These are phyloP conservation scores for Euphorbia pulcherrima DNA, from an alignment of 345 rosid species.

Conservation along the genomic window DNA sequence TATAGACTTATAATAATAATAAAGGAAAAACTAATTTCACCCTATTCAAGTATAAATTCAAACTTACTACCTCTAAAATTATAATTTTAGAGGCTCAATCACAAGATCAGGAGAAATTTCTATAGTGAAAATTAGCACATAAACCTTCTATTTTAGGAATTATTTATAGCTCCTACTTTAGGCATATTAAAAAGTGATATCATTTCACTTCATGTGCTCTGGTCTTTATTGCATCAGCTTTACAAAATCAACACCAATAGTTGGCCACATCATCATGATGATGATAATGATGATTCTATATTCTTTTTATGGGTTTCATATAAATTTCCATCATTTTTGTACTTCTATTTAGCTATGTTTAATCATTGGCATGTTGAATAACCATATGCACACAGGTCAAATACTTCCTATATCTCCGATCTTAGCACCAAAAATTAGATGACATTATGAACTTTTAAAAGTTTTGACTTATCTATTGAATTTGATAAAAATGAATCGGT, in stretches of 20 bases:
- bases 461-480: too few relatives aligned
- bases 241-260: background rate
- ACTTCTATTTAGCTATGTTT: background rate
- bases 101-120: background rate
- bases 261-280: background rate
- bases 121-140: background rate
- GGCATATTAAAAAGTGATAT: background rate
- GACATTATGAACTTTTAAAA: too few relatives aligned
- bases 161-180: background rate
- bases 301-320: constrained; percentile 4
- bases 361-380: too few relatives aligned
- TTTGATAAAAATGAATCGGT: too few relatives aligned
- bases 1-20: too few relatives aligned
- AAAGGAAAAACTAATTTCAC: too few relatives aligned
- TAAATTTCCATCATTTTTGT: background rate
- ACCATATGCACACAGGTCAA: too few relatives aligned
- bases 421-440: too few relatives aligned
- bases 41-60: too few relatives aligned
- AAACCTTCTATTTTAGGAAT: background rate
- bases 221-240: background rate
- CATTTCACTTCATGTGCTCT: constrained; percentile 10
- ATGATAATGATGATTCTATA: constrained; percentile 9
- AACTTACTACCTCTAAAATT: too few relatives aligned
- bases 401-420: too few relatives aligned
- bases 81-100: too few relatives aligned